Percentiles rank a stretch among this genome's conserved stretches.
These are phyloP conservation scores for Hyphodiscus hymeniophilus DNA, from an alignment of 495 filamentous ascomycete genomes.

Conservation along the genomic window DNA sequence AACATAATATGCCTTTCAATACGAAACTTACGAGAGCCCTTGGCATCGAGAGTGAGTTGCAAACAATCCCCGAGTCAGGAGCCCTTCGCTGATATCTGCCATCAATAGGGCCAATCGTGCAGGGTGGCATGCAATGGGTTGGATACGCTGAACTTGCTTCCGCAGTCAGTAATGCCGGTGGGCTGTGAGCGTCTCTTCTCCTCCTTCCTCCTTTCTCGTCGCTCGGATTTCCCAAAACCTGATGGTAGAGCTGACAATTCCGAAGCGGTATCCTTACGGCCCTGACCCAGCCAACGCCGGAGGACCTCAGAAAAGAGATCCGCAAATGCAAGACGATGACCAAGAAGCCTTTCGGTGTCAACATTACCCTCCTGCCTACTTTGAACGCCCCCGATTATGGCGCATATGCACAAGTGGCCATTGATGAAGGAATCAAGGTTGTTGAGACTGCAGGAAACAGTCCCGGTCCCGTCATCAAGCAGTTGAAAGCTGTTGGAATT, in stretches of 20 bases:
- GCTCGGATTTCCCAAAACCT: too few species aligned
- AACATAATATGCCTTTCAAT: constrained; percentile 72
- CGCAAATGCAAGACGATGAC: constrained; percentile 79
- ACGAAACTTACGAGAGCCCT: constrained; percentile 83
- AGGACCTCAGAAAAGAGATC: constrained; percentile 92
- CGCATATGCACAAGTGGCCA: constrained; percentile 86
- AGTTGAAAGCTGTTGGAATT: constrained; percentile 71
- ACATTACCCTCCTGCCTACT: constrained; percentile 89
- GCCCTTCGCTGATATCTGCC: constrained; percentile 15
- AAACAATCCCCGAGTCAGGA: neutral
- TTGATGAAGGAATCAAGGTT: constrained; percentile 87
- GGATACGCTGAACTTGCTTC: constrained; percentile 87
- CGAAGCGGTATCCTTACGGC: constrained; percentile 90
- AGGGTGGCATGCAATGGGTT: constrained; percentile 85
- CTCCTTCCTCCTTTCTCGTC: too few species aligned
- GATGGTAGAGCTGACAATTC: too few species aligned
- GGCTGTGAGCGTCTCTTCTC: too few species aligned
- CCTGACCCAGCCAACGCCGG: constrained; percentile 87
- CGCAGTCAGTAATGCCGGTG: constrained; percentile 92
- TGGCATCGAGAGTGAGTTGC: constrained; percentile 64
- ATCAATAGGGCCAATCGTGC: constrained; percentile 77
- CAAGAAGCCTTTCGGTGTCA: constrained; percentile 84
- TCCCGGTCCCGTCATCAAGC: constrained; percentile 81
- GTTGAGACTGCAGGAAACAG: constrained; percentile 97
- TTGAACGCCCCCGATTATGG: constrained; percentile 84